Base-by-base conservation (phyloP, 495 filamentous ascomycete genomes). In the Neurospora terricola region DNA sequence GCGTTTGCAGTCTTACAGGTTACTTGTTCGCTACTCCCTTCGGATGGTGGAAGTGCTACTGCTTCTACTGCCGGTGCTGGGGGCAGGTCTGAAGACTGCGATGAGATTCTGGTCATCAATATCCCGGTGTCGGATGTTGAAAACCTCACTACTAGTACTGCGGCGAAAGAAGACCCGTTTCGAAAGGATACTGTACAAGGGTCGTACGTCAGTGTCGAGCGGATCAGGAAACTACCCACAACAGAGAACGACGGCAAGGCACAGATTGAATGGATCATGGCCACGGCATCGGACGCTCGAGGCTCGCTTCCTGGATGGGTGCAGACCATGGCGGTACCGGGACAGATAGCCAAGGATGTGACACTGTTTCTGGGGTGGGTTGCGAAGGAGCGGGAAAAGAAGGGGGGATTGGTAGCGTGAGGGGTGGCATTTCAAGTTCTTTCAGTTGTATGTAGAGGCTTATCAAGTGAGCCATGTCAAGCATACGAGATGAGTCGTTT, bases 281-380 rank as follows among this genome's bases (percentile, higher is more conserved):
- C 88, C 4, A 92, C 91, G 62, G 87, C 88, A n/a, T 90, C 90
- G 62, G 87, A 93, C 78, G 90, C 91, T 0, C 84, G 84, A 21
- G 91, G 91, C 10, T 83, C 84, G 36, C 84, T 94, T 71, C 92
- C 92, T 8, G 81, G 85, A 77, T 91, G 86, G 87, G 80, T 92
- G 75, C 91, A 93, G 84, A 87, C 90, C 74, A 78, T 87, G 69
- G 90, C 87, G 16, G 86, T 93, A 37, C 88, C 90, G 2, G 85
- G 84, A 12, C 86, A 88, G 45, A 87, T 94, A 71, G 88, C 89
- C 38, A 90, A 90, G 75, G 92, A 94, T 83, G 92, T 94, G 27
- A 87, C 88, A 6, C 80, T 91, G 72, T 93, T 93, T 77, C 76
- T 93, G 70, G 79, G 77, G 12, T 93, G 91, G 91, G 85, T 85